These are phyloP conservation scores for Mallotus nudiflorus DNA, from an alignment of 345 rosid species.

Conservation along the genomic window DNA sequence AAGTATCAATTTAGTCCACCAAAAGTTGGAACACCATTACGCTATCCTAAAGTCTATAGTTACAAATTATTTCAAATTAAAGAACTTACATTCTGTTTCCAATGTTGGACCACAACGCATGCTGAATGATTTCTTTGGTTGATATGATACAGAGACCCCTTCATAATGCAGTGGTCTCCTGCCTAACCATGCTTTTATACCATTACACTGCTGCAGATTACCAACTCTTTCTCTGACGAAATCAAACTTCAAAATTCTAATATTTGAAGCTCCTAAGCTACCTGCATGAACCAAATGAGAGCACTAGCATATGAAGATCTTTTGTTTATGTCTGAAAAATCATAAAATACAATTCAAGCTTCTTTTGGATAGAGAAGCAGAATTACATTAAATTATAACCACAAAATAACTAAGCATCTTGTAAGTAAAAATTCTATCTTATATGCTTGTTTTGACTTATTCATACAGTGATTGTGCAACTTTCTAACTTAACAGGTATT, in stretches of 20 bases:
- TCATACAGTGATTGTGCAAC: neutral
- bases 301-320: neutral
- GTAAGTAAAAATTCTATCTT: neutral
- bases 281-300: slow-evolving; percentile 30
- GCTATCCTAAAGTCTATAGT: neutral
- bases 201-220: slow-evolving; percentile 14
- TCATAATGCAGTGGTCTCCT: slow-evolving; percentile 33
- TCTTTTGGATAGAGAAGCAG: neutral
- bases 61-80: slow-evolving; percentile 7
- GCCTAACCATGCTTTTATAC: slow-evolving; percentile 23
- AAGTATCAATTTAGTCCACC: neutral
- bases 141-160: slow-evolving; percentile 26
- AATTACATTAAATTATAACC: neutral
- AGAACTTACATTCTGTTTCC: slow-evolving; percentile 39
- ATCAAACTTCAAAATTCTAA: slow-evolving; percentile 23
- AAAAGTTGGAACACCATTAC: neutral
- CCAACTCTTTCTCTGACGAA: slow-evolving; percentile 27
- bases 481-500: neutral
- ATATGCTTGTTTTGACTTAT: neutral
- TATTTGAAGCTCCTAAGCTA: slow-evolving; percentile 40
- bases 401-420: neutral
- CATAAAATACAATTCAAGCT: neutral
- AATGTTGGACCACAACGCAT: slow-evolving; percentile 25
- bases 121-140: slow-evolving; percentile 24
- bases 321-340: neutral